Evolutionary conservation across 305 asterid species (phyloP).

Genomic region (Lippia alba): DNA sequence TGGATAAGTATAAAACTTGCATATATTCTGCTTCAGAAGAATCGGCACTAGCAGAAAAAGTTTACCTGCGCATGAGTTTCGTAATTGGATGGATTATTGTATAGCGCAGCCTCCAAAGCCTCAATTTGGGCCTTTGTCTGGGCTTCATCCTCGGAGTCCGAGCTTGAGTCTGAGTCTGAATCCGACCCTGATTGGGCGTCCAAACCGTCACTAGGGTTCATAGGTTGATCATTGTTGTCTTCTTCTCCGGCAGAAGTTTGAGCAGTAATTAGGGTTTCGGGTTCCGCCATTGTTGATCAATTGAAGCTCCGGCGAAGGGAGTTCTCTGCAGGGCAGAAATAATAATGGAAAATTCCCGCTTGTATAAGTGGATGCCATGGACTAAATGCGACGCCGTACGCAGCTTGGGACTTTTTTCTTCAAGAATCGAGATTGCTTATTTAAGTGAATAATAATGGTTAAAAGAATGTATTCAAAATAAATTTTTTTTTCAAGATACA

Average conservation of each 20-base stretch:
- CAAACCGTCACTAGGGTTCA: constrained; percentile 50
- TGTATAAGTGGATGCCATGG: too few relatives aligned
- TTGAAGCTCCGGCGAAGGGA: constrained; percentile 15
- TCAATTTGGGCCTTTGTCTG: constrained; percentile 62
- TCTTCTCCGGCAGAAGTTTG: constrained; percentile 36
- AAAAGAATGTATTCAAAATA: too few relatives aligned
- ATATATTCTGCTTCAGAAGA: constrained; percentile 6
- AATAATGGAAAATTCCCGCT: too few relatives aligned
- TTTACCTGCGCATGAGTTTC: constrained; percentile 75
- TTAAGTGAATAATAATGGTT: too few relatives aligned
- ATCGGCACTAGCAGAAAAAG: constrained; percentile 15
- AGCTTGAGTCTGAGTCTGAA: constrained; percentile 38
- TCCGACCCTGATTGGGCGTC: constrained; percentile 56
- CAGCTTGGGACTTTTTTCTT: too few relatives aligned
- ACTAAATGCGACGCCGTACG: too few relatives aligned
- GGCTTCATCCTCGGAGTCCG: constrained; percentile 77
- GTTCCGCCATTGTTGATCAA: constrained; percentile 48
- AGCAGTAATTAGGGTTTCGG: constrained; percentile 44
- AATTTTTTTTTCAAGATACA: too few relatives aligned
- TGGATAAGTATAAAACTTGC: constrained; percentile 19
- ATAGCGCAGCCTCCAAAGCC: constrained; percentile 60
- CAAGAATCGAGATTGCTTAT: too few relatives aligned
- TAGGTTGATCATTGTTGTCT: constrained; percentile 45
- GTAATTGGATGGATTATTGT: constrained; percentile 68
- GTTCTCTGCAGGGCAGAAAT: background rate